Base-by-base conservation (phyloP, 164 flowering plant species). In the Macadamia integrifolia region DNA sequence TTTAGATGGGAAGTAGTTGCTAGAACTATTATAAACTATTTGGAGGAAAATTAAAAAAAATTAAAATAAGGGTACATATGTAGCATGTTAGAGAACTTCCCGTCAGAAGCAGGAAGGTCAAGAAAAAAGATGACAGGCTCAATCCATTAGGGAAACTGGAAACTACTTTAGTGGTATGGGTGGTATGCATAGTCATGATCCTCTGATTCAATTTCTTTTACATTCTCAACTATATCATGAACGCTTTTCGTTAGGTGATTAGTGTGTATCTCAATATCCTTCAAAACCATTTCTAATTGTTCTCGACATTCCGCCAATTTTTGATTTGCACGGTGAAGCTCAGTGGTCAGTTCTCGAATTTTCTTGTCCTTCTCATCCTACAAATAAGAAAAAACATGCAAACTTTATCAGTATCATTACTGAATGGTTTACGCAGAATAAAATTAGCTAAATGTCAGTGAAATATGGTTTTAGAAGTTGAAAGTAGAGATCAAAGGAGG, bases 351-450 rank as follows among this genome's bases (percentile, higher is more conserved):
- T 28, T 79, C 79, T 66, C 64, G 49, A 57, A 79, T 75, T 62
- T 68, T 79, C 44, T 68, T 62, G 57, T 76, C 79, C 69, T 73
- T 76, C 31, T 72, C 76, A 66, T 72, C 76, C 79, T 76, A 66
- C 74, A 71, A 42, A 58, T 13, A 18, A 18, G 29, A 31, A 56
- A 13, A 67, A 0, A 30, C 29, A 55, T 32, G 40, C 40, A 35
- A 5, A 35, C 40, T 35, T 35, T 35, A 35, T 35, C 40, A 35
- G 5, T 35, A 35, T 35, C 5, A 35, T 35, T 35, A 35, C 3
- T 35, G 40, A 35, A 35, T 35, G 40, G 5, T 35, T 35, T 35
- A 35, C 40, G 12, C 0, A 50, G 32, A 49, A 1, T 31, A 30
- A 10, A 10, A 31, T 8, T 9, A 57, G 9, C 50, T 56, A 7